These are phyloP conservation scores for Rhizophlyctis rosea DNA, from an alignment of 192 early-diverging fungal genomes.

Conservation along the genomic window DNA sequence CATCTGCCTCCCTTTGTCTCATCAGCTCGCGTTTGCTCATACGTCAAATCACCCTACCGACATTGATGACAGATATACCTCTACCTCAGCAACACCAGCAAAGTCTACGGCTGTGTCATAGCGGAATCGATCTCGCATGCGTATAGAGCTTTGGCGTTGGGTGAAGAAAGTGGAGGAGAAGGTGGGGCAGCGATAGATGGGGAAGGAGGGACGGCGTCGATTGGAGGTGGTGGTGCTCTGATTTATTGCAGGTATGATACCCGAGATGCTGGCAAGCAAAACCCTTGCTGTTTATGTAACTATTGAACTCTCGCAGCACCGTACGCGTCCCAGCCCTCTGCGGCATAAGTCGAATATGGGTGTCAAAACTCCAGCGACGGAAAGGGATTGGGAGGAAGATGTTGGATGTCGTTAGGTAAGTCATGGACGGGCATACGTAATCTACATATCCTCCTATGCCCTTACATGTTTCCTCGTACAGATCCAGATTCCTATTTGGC, in stretches of 20 bases:
- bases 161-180: too few species aligned
- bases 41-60: too few species aligned
- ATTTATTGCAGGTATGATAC: too few species aligned
- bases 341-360: constrained; percentile 59
- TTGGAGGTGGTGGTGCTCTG: too few species aligned
- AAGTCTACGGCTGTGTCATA: constrained; percentile 44
- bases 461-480: too few species aligned
- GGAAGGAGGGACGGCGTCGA: too few species aligned
- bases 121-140: constrained; percentile 37
- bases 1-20: too few species aligned
- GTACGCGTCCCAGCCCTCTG: constrained; percentile 28
- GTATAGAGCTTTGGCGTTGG: not conserved
- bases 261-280: too few species aligned
- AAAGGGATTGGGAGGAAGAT: constrained; percentile 39
- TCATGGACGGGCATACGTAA: not conserved
- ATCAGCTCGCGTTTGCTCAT: too few species aligned
- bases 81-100: constrained; percentile 24
- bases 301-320: not conserved
- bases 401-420: constrained; percentile 36
- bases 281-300: too few species aligned
- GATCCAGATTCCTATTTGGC: constrained; percentile 43
- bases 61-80: constrained; percentile 39
- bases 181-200: too few species aligned
- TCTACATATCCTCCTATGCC: not conserved
- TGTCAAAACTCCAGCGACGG: constrained; percentile 38